Percentiles rank a stretch among this genome's conserved stretches.
Evolutionary conservation across 2,329 filamentous ascomycete genomes (phyloP).

Genomic region (Cryphonectria parasitica): DNA sequence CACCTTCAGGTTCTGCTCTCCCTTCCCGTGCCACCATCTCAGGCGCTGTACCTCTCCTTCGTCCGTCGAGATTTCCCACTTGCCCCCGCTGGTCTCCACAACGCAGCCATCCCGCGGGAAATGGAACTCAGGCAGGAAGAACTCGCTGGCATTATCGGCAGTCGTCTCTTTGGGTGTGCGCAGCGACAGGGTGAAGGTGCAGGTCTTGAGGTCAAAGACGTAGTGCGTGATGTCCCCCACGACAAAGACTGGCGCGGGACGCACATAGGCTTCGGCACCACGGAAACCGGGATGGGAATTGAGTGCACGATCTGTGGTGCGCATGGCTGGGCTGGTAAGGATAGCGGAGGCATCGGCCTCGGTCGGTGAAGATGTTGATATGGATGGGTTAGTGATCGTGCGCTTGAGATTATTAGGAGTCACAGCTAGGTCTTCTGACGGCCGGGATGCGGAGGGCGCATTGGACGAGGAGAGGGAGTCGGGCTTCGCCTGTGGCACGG

Average conservation of each 20-base stretch:
- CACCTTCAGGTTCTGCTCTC: conserved; percentile 78
- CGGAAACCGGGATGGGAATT: conserved; percentile 75
- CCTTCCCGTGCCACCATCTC: conserved; percentile 90
- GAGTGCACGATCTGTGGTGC: conserved; percentile 57
- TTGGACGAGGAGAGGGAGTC: conserved; percentile 51
- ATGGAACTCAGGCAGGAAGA: conserved; percentile 90
- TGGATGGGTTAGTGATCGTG: conserved; percentile 69
- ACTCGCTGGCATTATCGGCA: conserved; percentile 69
- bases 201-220: conserved; percentile 81
- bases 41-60: conserved; percentile 74
- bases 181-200: conserved; percentile 75
- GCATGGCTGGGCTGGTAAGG: conserved; percentile 12
- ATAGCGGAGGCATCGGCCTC: conserved; percentile 34
- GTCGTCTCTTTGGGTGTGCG: conserved; percentile 60
- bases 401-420: conserved; percentile 77
- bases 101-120: conserved; percentile 76
- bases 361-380: conserved; percentile 55
- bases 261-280: conserved; percentile 90
- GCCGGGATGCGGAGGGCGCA: conserved; percentile 36
- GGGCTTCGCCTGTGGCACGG: conserved; percentile 29
- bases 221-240: conserved; percentile 72
- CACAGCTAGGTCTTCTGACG: conserved; percentile 55
- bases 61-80: conserved; percentile 82
- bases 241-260: conserved; percentile 78
- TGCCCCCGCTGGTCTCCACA: conserved; percentile 80